Conservation (phyloP, 352 stramenopile species). For the Globisporangium echinulatum region DNA sequence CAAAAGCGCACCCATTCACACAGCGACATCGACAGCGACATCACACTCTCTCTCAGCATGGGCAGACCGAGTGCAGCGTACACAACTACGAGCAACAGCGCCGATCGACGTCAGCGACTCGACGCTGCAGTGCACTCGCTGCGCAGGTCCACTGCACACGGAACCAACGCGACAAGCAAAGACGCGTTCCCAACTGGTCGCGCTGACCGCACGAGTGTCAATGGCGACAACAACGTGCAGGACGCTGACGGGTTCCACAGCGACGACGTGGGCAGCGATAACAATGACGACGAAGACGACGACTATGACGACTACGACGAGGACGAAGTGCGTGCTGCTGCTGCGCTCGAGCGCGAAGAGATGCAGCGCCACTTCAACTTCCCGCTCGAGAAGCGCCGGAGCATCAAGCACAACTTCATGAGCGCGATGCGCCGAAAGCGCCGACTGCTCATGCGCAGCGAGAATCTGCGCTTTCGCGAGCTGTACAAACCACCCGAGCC, state of each 20-base stretch:
- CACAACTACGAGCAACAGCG: neutral
- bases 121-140: constrained; percentile 16
- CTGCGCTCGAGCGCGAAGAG: constrained; percentile 30
- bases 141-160: constrained; percentile 17
- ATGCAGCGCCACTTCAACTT: constrained; percentile 45
- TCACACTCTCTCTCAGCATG: neutral
- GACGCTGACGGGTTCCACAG: constrained; percentile 5
- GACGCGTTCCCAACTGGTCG: neutral
- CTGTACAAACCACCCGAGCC: constrained; percentile 66
- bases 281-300: constrained; percentile 20
- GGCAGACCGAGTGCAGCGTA: constrained; percentile 7
- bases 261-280: neutral
- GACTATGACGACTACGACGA: constrained; percentile 26
- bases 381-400: constrained; percentile 29
- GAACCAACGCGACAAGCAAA: neutral
- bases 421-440: constrained; percentile 52
- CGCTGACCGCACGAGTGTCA: neutral
- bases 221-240: neutral
- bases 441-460: constrained; percentile 52
- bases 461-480: constrained; percentile 74
- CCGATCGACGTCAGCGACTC: constrained; percentile 3
- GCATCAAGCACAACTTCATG: constrained; percentile 29
- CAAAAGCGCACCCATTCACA: too few relatives aligned
- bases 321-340: constrained; percentile 22
- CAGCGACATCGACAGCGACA: too few relatives aligned